Evolutionary conservation across 1,139 yeast genomes (phyloP), one percentile per base, ranked within the genome.

Genomic region (Hyphopichia pseudoburtonii): DNA sequence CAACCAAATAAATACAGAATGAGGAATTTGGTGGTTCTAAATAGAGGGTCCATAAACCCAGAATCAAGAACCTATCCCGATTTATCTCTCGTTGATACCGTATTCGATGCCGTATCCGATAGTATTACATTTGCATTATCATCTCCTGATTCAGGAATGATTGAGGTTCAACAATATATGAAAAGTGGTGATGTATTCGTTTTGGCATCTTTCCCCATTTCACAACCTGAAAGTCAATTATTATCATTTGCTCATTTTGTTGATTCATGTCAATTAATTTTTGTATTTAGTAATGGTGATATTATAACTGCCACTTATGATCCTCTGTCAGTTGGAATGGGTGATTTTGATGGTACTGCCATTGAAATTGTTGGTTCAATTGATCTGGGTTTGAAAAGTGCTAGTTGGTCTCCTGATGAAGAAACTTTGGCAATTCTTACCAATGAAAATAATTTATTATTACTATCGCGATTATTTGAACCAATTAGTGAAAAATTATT

Each of bases 331-430:
- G 52, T 54, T 2, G 69, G 77, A 1, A 82, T 82, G 51, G 68
- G 71, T 33, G 78, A 76, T 33, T 68, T 71, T 32, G 78, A 76
- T 33, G 60, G 73, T 17, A 73, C 86, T 1, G 46, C 71, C 3
- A 79, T 82, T 22, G 88, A 82, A 53, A 82, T 90, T 39, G 92
- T 86, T 6, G 97, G 97, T 0, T 76, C 90, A 17, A 81, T 92
- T 23, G 97, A 89, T 51, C 78, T 72, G 28, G 94, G 92, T 0
- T 66, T 90, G 12, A 56, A 63, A 28, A 82, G 88, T 16, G 94
- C 96, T 1, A 54, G 65, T 31, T 94, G 98, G 98, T 84, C 96
- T 7, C 83, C 86, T 4, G 97, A 92, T 56, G 96, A 90, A 52
- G 97, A 92, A 55, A 77, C 89, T 1, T 65, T 92, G 42, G 79